Conservation (phyloP, 2,329 filamentous ascomycete species). For the Aspergillus transmontanensis region DNA sequence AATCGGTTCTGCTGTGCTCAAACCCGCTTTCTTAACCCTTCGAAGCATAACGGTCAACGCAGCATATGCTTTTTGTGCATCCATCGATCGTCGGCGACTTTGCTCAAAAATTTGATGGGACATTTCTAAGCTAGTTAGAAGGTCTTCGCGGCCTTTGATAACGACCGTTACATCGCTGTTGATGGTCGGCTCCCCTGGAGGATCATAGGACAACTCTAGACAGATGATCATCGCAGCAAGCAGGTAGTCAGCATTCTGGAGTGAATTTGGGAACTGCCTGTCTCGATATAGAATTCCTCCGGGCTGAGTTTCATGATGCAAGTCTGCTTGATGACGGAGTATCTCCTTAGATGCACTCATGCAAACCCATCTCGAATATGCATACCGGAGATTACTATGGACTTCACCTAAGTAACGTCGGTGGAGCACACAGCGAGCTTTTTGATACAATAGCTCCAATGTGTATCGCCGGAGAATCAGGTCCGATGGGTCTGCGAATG, state of each 20-base stretch:
- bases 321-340: slow-evolving; percentile 52
- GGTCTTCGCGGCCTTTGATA: slow-evolving; percentile 23
- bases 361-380: slow-evolving; percentile 50
- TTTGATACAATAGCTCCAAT: slow-evolving; percentile 55
- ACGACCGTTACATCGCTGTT: slow-evolving; percentile 18
- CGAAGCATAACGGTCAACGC: slow-evolving; percentile 34
- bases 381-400: slow-evolving; percentile 38
- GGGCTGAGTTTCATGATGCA: slow-evolving; percentile 55
- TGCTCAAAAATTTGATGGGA: slow-evolving; percentile 32
- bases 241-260: slow-evolving; percentile 64
- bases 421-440: slow-evolving; percentile 57
- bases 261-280: slow-evolving; percentile 60
- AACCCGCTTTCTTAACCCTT: slow-evolving; percentile 18
- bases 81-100: slow-evolving; percentile 25
- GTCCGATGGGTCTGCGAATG: slow-evolving; percentile 53
- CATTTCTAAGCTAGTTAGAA: slow-evolving; percentile 27
- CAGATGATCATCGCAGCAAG: slow-evolving; percentile 64
- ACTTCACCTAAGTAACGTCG: slow-evolving; percentile 52
- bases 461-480: slow-evolving; percentile 56
- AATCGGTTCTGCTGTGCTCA: background rate
- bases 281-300: slow-evolving; percentile 57
- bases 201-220: slow-evolving; percentile 40
- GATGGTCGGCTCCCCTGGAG: slow-evolving; percentile 10
- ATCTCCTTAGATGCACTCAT: slow-evolving; percentile 52
- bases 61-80: slow-evolving; percentile 31